Evolutionary conservation across 2,329 filamentous ascomycete species (phyloP), one percentile per base, ranked within the genome.

Genomic region (Acrocalymma vagum): DNA sequence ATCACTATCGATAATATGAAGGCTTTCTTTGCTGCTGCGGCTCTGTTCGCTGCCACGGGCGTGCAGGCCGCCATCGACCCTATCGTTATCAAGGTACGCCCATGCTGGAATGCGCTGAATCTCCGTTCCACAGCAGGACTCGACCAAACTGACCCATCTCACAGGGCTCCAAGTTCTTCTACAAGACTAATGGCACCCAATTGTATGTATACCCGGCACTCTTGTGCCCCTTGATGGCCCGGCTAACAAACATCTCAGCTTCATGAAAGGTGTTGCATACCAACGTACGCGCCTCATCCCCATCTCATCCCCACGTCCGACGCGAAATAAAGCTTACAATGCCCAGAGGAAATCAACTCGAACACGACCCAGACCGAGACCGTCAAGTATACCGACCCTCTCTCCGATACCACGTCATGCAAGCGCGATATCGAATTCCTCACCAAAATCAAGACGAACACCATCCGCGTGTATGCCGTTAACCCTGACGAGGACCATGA

Each of bases 401-500:
- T 99, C 26, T 80, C 90, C 56, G 84, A 95, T 64, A 72, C 75
- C 42, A 73, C 76, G 22, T 72, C 75, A 56, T 97, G 94, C 81
- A 81, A 82, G 70, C 89, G 93, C 60, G 94, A 99, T 69, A 82
- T 99, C 32, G 90, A 90, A 30, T 83, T 88, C 60, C 80, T 99
- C 55, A 70, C 81, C 67, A 77, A 90, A 70, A 82, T 96, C 48
- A 80, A 84, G 51, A 96, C 91, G 73, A 99, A 99, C 77, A 85
- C 86, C 60, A 93, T 99, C 72, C 93, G 94, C 72, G 92, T 94
- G 41, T 99, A 99, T 72, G 91, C 93, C 60, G 84, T 97, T 62
- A 83, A 97, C 75, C 89, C 93, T 16, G 82, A 78, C 11, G 71
- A 79, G 55, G 79, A 95, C 74, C 94, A 99, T 77, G 78, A 80